A percentile compares a stretch with the other conserved stretches of the same genome.
Evolutionary conservation across 768 basidiomycete genomes (phyloP).

Genomic region (Tricholoma bakamatsutake): DNA sequence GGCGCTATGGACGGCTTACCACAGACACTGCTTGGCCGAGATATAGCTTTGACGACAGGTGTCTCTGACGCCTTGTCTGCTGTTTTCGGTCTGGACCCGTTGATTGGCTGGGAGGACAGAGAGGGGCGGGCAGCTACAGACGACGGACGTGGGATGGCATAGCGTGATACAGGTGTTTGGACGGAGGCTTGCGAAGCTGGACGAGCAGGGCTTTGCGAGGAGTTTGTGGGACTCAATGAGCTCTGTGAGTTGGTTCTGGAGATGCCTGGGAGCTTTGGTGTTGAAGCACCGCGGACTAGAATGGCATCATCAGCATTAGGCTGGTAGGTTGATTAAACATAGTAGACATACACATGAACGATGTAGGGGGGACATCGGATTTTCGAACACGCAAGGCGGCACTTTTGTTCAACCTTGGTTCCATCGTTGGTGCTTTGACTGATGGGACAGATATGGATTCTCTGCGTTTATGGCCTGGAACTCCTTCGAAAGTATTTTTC

Average conservation of each 20-base stretch:
- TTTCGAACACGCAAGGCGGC: constrained; percentile 62
- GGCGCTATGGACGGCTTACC: constrained; percentile 59
- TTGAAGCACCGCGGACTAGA: constrained; percentile 42
- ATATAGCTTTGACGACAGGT: constrained; percentile 24
- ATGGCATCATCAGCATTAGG: constrained; percentile 1
- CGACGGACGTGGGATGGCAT: constrained; percentile 9
- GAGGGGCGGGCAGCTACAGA: constrained; percentile 30
- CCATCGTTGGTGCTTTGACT: constrained; percentile 55
- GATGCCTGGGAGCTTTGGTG: constrained; percentile 36
- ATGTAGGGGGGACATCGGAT: constrained; percentile 54
- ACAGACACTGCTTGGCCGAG: constrained; percentile 52
- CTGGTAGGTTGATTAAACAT: background rate
- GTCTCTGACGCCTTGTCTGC: constrained; percentile 1
- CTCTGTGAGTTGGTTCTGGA: constrained; percentile 39
- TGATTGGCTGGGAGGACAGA: constrained; percentile 4
- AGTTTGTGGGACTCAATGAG: constrained; percentile 16
- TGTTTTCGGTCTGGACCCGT: constrained; percentile 7
- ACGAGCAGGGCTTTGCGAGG: constrained; percentile 15
- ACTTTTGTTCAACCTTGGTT: constrained; percentile 76
- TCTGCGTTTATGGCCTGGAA: constrained; percentile 80
- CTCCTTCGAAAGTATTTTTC: constrained; percentile 63
- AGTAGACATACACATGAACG: constrained; percentile 58
- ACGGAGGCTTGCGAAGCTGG: constrained; percentile 27
- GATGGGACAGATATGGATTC: constrained; percentile 71
- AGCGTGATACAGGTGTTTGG: constrained; percentile 9